These are phyloP conservation scores for Ustilago tritici DNA, from an alignment of 1,284 basidiomycete genomes.

Conservation along the genomic window DNA sequence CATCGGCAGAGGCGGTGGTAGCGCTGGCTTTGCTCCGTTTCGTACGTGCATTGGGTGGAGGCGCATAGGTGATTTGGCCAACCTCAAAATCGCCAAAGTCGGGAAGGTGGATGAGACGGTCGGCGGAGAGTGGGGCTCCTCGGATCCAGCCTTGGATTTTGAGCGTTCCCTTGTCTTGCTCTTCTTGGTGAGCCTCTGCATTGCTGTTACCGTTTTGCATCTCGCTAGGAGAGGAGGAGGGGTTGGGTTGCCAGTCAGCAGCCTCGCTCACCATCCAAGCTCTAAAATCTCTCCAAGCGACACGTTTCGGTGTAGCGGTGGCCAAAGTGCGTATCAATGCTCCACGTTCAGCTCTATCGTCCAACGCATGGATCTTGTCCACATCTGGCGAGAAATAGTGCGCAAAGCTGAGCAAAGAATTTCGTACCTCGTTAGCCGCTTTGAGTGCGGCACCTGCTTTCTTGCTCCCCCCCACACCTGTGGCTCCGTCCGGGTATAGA, in stretches of 20 bases:
- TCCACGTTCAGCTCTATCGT: constrained; percentile 77
- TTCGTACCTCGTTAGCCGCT: constrained; percentile 64
- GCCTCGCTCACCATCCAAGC: constrained; percentile 83
- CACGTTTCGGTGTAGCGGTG: constrained; percentile 72
- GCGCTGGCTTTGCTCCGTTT: constrained; percentile 38
- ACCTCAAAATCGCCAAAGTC: constrained; percentile 90
- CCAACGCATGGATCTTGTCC: constrained; percentile 73
- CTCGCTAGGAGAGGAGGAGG: constrained; percentile 24
- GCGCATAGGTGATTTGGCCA: constrained; percentile 75
- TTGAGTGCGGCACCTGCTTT: constrained; percentile 53
- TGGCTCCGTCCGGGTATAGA: constrained; percentile 44
- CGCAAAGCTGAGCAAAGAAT: constrained; percentile 74
- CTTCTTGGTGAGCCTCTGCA: constrained; percentile 19
- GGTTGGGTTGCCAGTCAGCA: constrained; percentile 58
- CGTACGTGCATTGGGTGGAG: constrained; percentile 45
- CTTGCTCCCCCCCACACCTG: constrained; percentile 46
- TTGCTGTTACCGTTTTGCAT: constrained; percentile 73
- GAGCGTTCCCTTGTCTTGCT: constrained; percentile 72
- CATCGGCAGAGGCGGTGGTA: constrained; percentile 19
- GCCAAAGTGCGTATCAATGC: constrained; percentile 74
- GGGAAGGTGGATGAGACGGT: constrained; percentile 88
- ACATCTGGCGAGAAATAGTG: constrained; percentile 94
- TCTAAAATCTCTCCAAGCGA: constrained; percentile 85
- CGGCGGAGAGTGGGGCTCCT: constrained; percentile 82
- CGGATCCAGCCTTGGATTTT: constrained; percentile 86